Evolutionary conservation across 1,139 yeast genomes (phyloP).

Genomic region (Geotrichum citri-aurantii): DNA sequence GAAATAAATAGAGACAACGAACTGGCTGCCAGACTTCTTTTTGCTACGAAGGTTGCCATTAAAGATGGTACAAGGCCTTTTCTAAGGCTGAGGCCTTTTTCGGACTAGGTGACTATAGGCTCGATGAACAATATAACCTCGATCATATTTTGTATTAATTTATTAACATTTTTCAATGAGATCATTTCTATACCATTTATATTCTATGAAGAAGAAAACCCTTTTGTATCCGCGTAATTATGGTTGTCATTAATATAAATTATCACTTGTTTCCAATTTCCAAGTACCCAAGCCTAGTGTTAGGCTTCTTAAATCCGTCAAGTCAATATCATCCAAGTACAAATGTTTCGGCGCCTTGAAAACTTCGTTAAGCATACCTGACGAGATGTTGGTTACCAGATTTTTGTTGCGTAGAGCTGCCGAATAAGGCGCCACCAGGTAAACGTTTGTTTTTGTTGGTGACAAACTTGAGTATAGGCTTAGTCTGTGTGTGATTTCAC

Average conservation of each 20-base stretch:
- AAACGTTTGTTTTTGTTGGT: conserved; percentile 24
- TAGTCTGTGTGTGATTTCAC: conserved; percentile 23
- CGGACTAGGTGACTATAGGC: neutral
- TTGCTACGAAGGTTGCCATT: neutral
- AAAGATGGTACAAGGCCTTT: neutral
- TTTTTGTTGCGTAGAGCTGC: conserved; percentile 40
- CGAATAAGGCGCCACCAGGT: conserved; percentile 44
- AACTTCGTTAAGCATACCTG: conserved; percentile 18
- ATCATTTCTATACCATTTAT: neutral
- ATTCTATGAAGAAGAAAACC: neutral
- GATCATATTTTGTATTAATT: neutral
- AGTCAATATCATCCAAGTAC: conserved; percentile 43
- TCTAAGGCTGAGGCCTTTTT: neutral
- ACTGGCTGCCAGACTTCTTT: conserved; percentile 1
- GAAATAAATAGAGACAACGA: neutral
- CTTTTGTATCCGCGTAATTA: neutral
- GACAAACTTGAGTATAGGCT: conserved; percentile 18
- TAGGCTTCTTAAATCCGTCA: conserved; percentile 41
- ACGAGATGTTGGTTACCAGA: conserved; percentile 7
- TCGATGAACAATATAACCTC: too few relatives aligned
- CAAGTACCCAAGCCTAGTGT: conserved; percentile 58
- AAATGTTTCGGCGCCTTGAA: conserved; percentile 27
- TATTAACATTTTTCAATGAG: neutral
- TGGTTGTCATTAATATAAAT: neutral
- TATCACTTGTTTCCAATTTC: conserved; percentile 30